phyloP scores from a whole-genome alignment of 768 basidiomycete species.

The Sporobolomyces roseus region DNA sequence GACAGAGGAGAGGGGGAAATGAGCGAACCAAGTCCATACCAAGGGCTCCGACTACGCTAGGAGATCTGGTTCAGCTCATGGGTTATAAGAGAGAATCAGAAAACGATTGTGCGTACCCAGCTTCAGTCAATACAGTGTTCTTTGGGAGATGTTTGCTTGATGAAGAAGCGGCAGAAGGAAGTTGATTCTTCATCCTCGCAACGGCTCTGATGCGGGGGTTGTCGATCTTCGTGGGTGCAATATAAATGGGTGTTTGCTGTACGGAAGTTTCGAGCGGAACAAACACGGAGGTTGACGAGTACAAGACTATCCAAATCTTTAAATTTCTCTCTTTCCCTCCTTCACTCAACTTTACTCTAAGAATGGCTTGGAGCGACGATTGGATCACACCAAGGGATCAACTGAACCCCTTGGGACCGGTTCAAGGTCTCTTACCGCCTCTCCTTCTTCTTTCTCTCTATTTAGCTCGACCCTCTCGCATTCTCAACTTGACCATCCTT shows the following conservation, averaged over 20 bases:
- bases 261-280: too few relatives aligned
- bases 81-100: background rate
- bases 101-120: slow-evolving; percentile 16
- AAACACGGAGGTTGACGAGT: too few relatives aligned
- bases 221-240: too few relatives aligned
- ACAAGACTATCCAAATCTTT: too few relatives aligned
- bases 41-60: slow-evolving; percentile 14
- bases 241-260: too few relatives aligned
- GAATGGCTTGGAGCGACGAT: background rate
- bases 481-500: background rate
- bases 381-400: slow-evolving; percentile 3
- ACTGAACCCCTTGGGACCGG: background rate
- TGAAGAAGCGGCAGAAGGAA: slow-evolving; percentile 1
- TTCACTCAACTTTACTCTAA: background rate
- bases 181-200: background rate
- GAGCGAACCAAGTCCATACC: slow-evolving; percentile 22
- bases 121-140: slow-evolving; percentile 33
- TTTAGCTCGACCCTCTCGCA: background rate
- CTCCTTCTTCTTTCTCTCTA: background rate
- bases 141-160: slow-evolving; percentile 18
- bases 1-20: background rate
- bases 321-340: too few relatives aligned
- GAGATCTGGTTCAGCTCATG: background rate
- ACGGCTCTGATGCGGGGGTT: too few relatives aligned
- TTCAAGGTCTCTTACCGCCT: background rate